A percentile compares a stretch with the other conserved stretches of the same genome.
These are phyloP conservation scores for Ceratobasidium sp. DNA, from an alignment of 1,284 basidiomycete genomes.

Conservation along the genomic window DNA sequence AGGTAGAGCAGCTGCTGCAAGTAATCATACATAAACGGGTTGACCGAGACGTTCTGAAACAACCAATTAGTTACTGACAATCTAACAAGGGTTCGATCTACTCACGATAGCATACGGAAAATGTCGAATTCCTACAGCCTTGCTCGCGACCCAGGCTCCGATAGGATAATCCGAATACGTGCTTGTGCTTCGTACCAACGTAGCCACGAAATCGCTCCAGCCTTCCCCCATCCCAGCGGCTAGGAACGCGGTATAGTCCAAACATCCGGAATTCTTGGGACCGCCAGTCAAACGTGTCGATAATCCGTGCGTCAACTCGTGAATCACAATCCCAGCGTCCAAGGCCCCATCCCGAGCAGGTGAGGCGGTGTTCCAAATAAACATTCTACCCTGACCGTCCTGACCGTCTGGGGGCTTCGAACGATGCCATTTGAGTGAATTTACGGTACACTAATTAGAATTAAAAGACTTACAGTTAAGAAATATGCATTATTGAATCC, in stretches of 20 bases:
- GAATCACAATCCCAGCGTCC: conserved; percentile 92
- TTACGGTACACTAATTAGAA: neutral
- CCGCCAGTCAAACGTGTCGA: conserved; percentile 94
- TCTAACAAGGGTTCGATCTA: conserved; percentile 19
- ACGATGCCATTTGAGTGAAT: neutral
- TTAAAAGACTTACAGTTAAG: conserved; percentile 49
- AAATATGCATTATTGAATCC: conserved; percentile 76
- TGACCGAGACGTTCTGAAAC: conserved; percentile 68
- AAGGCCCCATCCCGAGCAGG: conserved; percentile 94
- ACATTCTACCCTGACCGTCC: conserved; percentile 94
- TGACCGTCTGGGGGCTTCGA: conserved; percentile 55
- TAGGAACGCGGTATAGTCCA: conserved; percentile 84
- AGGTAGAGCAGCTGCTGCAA: conserved; percentile 92
- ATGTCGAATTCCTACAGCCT: conserved; percentile 77
- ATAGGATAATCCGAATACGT: neutral
- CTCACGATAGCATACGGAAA: conserved; percentile 78
- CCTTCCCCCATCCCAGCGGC: conserved; percentile 96
- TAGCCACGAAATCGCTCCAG: conserved; percentile 90
- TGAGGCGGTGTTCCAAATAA: conserved; percentile 88
- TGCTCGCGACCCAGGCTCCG: neutral
- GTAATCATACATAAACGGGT: conserved; percentile 93
- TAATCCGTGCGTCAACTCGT: conserved; percentile 88
- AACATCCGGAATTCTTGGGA: conserved; percentile 88
- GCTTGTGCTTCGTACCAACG: conserved; percentile 65
- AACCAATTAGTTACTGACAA: neutral